These are phyloP conservation scores for Lipomyces chichibuensis DNA, from an alignment of 805 yeast species.

Conservation along the genomic window DNA sequence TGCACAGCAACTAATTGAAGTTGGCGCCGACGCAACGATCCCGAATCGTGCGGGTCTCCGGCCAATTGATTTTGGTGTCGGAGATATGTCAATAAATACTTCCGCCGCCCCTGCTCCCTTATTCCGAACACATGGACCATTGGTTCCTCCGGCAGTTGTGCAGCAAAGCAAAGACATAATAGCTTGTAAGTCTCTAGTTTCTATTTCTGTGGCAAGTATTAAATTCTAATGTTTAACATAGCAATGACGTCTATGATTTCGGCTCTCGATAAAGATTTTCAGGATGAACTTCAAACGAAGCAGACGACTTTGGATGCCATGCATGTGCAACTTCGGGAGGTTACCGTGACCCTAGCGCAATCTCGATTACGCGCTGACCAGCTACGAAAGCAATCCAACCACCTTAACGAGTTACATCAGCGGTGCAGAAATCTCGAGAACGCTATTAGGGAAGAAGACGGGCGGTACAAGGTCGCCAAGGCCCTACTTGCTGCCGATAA, in stretches of 20 bases:
- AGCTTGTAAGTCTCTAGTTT: slow-evolving; percentile 37
- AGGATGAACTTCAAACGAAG: slow-evolving; percentile 58
- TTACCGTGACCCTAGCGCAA: slow-evolving; percentile 56
- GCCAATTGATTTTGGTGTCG: slow-evolving; percentile 82
- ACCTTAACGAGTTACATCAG: slow-evolving; percentile 55
- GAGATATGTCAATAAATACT: slow-evolving; percentile 1
- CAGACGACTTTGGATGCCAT: slow-evolving; percentile 56
- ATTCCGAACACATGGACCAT: not conserved
- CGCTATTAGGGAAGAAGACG: slow-evolving; percentile 66
- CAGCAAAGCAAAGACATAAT: slow-evolving; percentile 51
- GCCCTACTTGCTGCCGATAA: not conserved
- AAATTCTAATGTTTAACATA: not conserved
- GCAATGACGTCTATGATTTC: slow-evolving; percentile 56
- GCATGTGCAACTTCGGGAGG: slow-evolving; percentile 60
- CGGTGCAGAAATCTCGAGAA: slow-evolving; percentile 61
- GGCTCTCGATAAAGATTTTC: slow-evolving; percentile 61
- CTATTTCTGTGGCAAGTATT: not conserved
- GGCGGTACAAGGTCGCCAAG: slow-evolving; percentile 48
- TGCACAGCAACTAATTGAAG: slow-evolving; percentile 77
- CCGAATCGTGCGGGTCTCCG: slow-evolving; percentile 84
- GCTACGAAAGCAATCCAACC: slow-evolving; percentile 51
- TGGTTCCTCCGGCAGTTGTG: slow-evolving; percentile 29
- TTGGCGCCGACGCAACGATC: slow-evolving; percentile 81
- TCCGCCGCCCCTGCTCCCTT: not conserved
- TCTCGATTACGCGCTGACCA: slow-evolving; percentile 56